Base-by-base conservation (phyloP, 495 filamentous ascomycete genomes). In the Saxophila tyrrhenica region DNA sequence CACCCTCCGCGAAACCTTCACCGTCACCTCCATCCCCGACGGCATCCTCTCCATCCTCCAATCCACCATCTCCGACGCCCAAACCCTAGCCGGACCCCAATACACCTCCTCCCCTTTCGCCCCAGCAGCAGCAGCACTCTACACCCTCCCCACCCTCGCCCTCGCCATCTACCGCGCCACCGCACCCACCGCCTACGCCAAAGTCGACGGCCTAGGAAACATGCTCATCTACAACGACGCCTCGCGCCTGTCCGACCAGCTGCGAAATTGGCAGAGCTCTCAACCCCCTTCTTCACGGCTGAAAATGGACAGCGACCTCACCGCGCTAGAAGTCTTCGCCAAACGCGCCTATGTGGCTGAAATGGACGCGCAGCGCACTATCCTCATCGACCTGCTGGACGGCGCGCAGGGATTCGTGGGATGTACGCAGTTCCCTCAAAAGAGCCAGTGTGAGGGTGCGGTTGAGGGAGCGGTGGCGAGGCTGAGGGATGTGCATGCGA, bases 161-260 rank as follows among this genome's bases (percentile, higher is more conserved):
- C 71, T 99, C 21, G 87, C 90, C 23, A 86, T 94, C 79, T 97
- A 90, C 69, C 84, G 94, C 47, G 89, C 92, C 13, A 81, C 87
- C 1, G 85, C 89, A 3, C 81, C 88, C 2, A 79, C 82, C 10
- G 87, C 86, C 64, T 99, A 99, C 68, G 60, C 75, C 43, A 73
- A 74, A 20, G 21, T 44, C 1, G 48, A 49, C 3, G 73, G 82
- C 38, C 78, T 82, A 23, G 88, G 88, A 3, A 87, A 85, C 62
- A 92, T 95, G 86, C 88, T 84, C 58, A 75, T 95, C 42, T 99
- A 97, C 67, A 97, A 99, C 62, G 92, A 99, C 65, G 80, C 85
- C 47, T 72, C 78, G 23, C 90, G 87, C 61, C 76, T 98, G 1
- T 77, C 87, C 0, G 81, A 86, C 51, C 73, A 76, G 29, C 76